Base-by-base conservation (phyloP, 2,329 filamentous ascomycete genomes). In the Ceratocystis papillata region DNA sequence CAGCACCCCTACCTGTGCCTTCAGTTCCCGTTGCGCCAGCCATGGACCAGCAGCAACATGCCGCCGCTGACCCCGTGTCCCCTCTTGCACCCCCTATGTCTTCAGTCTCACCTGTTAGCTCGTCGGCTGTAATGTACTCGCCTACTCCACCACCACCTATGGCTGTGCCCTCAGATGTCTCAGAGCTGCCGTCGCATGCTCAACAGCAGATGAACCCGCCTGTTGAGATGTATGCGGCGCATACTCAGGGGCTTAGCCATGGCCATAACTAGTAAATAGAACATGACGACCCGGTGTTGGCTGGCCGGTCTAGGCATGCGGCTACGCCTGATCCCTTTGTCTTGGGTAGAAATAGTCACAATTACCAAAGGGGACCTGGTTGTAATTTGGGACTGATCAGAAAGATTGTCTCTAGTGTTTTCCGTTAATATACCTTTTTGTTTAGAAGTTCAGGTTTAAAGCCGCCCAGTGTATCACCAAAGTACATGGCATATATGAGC, bases 111-210 rank as follows among this genome's bases (percentile, higher is more conserved):
- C 55, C 44, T 10, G 53, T 62, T 4, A 37, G 22, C n/a, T 48
- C 48, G 17, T 20, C 44, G 15, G 55, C 62, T 10, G 65, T 59
- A 10, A 33, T 62, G 46, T 30, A 44, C 53, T 33, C 65, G 25
- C 37, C 46, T 12, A 55, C 46, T 15, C 62, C 57, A 10, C 50
- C 65, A 2, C 44, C 53, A 10, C 60, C 55, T 20, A 59, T 57
- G 53, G 30, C 33, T 1, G 22, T 20, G 25, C 61, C 64, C 5
- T 37, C 64, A 28, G 63, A 67, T 64, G 65, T 66, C 37, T 62
- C 2, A 90, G 90, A 72, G 90, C 89, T 48, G 95, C 95, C 78
- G 84, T 67, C 66, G 8, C 25, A 10, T 5, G 65, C 62, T 15
- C 65, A 66, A 22, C 46, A 66, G 30, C 22, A 57, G 17, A 63